phyloP scores from a whole-genome alignment of 768 basidiomycete species.

The Kwoniella pini region DNA sequence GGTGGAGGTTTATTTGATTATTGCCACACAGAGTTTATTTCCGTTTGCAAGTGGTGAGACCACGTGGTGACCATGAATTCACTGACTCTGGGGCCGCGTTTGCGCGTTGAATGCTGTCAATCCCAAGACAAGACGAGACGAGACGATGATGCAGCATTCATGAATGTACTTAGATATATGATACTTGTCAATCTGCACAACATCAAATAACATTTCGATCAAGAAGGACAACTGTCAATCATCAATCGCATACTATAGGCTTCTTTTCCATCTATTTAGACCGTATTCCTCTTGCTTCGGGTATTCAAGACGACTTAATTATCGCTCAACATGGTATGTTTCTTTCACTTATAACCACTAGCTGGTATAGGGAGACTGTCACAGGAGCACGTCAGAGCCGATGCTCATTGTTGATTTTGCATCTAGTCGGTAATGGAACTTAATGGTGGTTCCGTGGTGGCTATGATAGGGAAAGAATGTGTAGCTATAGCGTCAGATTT shows the following conservation, averaged over 20 bases:
- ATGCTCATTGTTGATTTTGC: neutral
- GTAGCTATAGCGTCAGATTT: constrained; percentile 97
- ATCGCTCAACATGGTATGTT: constrained; percentile 35
- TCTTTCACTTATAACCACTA: too few species aligned
- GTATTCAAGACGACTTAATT: neutral
- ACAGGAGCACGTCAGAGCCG: neutral
- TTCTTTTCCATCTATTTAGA: neutral
- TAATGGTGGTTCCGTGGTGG: constrained; percentile 97
- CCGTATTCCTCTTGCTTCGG: constrained; percentile 1
- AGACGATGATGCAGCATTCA: constrained; percentile 6
- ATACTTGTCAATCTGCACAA: too few species aligned
- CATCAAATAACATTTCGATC: too few species aligned
- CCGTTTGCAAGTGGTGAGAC: neutral
- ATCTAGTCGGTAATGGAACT: constrained; percentile 63
- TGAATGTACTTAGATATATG: too few species aligned
- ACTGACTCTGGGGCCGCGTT: constrained; percentile 4
- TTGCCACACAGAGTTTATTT: neutral
- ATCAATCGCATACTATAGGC: too few species aligned
- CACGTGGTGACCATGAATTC: neutral
- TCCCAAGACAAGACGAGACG: too few species aligned
- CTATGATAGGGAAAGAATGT: constrained; percentile 98
- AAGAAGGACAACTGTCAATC: too few species aligned
- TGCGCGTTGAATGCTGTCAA: constrained; percentile 12
- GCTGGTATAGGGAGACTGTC: too few species aligned
- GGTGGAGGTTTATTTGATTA: neutral